Evolutionary conservation across 1,284 basidiomycete genomes (phyloP).

Genomic region (Schizophyllum commune): DNA sequence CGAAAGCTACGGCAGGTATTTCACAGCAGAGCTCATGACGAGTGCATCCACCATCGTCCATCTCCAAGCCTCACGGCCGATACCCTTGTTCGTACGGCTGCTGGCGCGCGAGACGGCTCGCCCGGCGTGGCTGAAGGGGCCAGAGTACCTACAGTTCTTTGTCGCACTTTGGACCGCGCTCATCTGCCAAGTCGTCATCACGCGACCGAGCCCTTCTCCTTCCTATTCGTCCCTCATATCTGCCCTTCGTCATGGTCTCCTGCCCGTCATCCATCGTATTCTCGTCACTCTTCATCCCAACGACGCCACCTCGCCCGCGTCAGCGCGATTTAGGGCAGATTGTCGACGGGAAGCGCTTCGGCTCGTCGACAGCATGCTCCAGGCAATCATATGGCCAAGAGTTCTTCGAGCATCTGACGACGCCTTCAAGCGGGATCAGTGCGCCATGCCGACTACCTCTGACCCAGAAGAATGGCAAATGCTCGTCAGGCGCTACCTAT

Average conservation of each 20-base stretch:
- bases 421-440: neutral
- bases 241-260: neutral
- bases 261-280: neutral
- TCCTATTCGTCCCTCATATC: neutral
- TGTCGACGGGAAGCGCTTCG: neutral
- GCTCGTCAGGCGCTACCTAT: neutral
- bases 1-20: neutral
- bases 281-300: neutral
- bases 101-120: neutral
- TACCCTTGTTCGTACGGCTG: neutral
- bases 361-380: neutral
- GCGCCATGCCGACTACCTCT: neutral
- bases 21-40: neutral
- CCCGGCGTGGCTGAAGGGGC: neutral
- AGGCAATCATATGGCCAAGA: neutral
- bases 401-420: neutral
- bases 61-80: neutral
- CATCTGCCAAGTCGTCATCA: neutral
- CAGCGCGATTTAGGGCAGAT: neutral
- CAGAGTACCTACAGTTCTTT: neutral
- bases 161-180: neutral
- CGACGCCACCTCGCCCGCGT: no score
- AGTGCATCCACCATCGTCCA: neutral
- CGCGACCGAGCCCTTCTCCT: neutral
- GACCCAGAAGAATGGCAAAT: neutral